Evolutionary conservation across 2,329 filamentous ascomycete species (phyloP), one percentile per base, ranked within the genome.

Genomic region (Paraconiothyrium brasiliense): DNA sequence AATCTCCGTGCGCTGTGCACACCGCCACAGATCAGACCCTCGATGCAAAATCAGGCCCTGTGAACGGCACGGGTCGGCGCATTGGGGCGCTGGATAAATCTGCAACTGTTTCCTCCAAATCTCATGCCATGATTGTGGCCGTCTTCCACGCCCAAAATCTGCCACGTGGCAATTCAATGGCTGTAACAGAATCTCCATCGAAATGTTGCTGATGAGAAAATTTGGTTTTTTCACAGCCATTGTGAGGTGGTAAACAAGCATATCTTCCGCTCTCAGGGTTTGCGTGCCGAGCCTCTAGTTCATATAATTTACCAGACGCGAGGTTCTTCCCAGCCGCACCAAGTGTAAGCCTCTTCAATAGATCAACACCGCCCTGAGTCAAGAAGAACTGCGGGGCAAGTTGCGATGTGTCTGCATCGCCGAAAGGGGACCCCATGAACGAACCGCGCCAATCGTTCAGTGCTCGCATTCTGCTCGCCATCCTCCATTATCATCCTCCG

Each of bases 1-100:
- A 67, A 69, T 69, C 60, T 54, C 62, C 61, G 57, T 46, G 61
- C 56, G 14, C 54, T 43, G 35, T 44, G 50, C 64, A 67, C 65
- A 66, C 67, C 67, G 67, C 67, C 63, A 66, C 43, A 46, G 39
- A 41, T 41, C 65, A 65, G 49, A 30, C 13, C 57, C 48, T 44
- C 34, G 50, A 54, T 39, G 16, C 54, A 54, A 58, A 56, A 16
- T 47, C 27, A 56, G 50, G 48, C 57, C 59, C 54, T 52, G 58
- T 52, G 54, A 46, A 51, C 56, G 24, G 27, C 51, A 50, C 58
- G 56, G 57, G 57, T 54, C 49, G 57, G 59, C 57, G 54, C 43
- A 48, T 27, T 11, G 46, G 32, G 32, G 34, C 52, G 55, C 57
- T 57, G 54, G 49, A 37, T n/a, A 20, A n/a, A 2, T 6, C 14